Base-by-base conservation (phyloP, 768 basidiomycete species). In the Asterophora parasitica region DNA sequence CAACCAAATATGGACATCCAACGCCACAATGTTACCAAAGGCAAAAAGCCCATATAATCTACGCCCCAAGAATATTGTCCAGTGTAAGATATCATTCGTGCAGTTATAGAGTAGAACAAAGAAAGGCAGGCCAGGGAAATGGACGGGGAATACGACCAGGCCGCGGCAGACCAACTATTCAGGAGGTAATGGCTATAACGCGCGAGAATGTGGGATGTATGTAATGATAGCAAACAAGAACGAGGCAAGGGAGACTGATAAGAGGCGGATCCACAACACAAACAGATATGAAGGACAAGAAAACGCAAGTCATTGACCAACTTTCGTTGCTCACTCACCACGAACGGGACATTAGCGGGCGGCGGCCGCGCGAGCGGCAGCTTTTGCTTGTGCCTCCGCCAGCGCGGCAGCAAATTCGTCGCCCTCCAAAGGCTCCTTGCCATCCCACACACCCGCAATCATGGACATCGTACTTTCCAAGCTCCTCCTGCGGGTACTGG, bases 401-500 rank as follows among this genome's bases (percentile, higher is more conserved):
- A 68, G 53, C n/a, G 52, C 65, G 15, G 68, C 61, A 28, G 72
- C 65, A 32, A 57, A 58, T 39, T 74, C 73, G 38, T 73, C 70
- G 39, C 69, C 68, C 31, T 72, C 70, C 31, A 62, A 57, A 37
- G 58, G 51, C 43, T 60, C 62, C 57, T 76, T 83, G 27, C 88
- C 89, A 43, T 95, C 93, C 67, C 86, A 82, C 5, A 88, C 95
- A 56, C 92, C 91, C 67, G 93, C 85, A 60, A 98, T 95, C 63
- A 97, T 79, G 52, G 85, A 85, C 75, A 94, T 92, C 44, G 96
- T 98, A 64, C 88, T 93, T 74, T 97, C 95, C 64, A 98, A 65
- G 63, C 88, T 92, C 64, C 95, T 73, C 67, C 95, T 74, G 55
- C 96, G 73, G 42, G 86, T 98, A 64, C 90, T 93, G 11, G 96